Evolutionary conservation across 2,329 filamentous ascomycete species (phyloP), one percentile per base, ranked within the genome.

Genomic region (Graphilbum ipis-grandicollis): DNA sequence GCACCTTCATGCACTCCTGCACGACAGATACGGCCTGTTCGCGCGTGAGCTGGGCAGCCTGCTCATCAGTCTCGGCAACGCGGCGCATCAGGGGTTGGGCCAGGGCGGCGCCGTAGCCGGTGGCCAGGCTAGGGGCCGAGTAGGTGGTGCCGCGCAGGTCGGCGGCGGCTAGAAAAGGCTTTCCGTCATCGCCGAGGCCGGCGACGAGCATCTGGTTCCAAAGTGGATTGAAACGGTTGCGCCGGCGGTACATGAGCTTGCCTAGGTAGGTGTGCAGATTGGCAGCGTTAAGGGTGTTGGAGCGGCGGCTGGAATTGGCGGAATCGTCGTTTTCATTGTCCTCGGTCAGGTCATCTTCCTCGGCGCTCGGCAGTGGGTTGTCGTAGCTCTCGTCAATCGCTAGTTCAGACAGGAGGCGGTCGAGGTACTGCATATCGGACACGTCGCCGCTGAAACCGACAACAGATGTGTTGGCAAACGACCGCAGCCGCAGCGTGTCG

Each of bases 371-470:
- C n/a, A 35, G 23, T 28, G 47, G 47, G 47, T 43, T 47, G 41
- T 68, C 69, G 66, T 98, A 96, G 54, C 84, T 79, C 66, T 96
- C 86, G 56, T 79, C 71, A 57, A 92, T 84, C 55, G 81, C 75
- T 50, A 96, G 79, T 44, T 82, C 79, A 52, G 71, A 78, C 48
- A 98, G 78, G 52, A 93, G 75, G 49, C 90, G 78, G 71, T 93
- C 81, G 48, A 98, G 75, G 66, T 92, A 92, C 66, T 98, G 90
- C 90, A 98, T 96, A 66, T 98, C 90, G 46, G 83, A 93, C 50
- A 98, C 79, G 64, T 98, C 90, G 57, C 90, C 90, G 56, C 85
- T 84, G 62, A 96, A 93, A 51, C 90, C 90, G 52, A 98, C 69
- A 42, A 96, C 72, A 22, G 84, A 77, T 46, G 77, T 74, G 46